Evolutionary conservation across 805 yeast genomes (phyloP).

Genomic region (Lipomyces oligophaga): DNA sequence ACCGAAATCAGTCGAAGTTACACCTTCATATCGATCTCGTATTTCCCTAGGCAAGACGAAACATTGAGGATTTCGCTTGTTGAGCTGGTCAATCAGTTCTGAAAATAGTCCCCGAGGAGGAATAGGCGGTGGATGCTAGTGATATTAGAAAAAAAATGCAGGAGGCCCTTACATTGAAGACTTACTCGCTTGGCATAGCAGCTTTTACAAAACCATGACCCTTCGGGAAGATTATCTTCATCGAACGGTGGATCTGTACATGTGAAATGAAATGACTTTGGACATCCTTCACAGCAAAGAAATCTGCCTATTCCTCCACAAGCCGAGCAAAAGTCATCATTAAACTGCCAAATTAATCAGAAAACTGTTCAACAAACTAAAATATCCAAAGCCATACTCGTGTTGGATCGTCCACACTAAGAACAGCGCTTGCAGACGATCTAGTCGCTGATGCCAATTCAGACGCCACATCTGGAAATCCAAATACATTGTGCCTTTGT

Average conservation of each 20-base stretch:
- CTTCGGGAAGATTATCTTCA: slow-evolving; percentile 72
- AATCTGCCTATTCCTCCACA: slow-evolving; percentile 89
- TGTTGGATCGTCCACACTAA: slow-evolving; percentile 36
- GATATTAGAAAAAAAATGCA: not conserved
- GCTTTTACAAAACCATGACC: slow-evolving; percentile 82
- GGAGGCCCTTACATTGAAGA: slow-evolving; percentile 1
- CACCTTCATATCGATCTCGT: slow-evolving; percentile 69
- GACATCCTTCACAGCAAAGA: slow-evolving; percentile 91
- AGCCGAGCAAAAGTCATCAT: slow-evolving; percentile 87
- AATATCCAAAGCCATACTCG: slow-evolving; percentile 32
- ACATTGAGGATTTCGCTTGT: slow-evolving; percentile 60
- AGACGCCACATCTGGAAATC: slow-evolving; percentile 31
- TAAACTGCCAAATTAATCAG: slow-evolving; percentile 36
- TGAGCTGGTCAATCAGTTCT: slow-evolving; percentile 56
- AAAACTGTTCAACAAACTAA: not conserved
- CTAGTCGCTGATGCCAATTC: slow-evolving; percentile 33
- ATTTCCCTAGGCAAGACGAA: slow-evolving; percentile 64
- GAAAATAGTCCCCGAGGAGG: slow-evolving; percentile 45
- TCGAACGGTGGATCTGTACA: slow-evolving; percentile 89
- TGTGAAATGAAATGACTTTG: slow-evolving; percentile 83
- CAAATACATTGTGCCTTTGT: slow-evolving; percentile 44
- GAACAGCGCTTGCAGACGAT: slow-evolving; percentile 28
- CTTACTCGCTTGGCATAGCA: slow-evolving; percentile 49
- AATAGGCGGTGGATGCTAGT: slow-evolving; percentile 38
- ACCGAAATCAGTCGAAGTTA: slow-evolving; percentile 61